Conservation (phyloP, 1,139 yeast genomes). For the Suhomyces taliae region DNA sequence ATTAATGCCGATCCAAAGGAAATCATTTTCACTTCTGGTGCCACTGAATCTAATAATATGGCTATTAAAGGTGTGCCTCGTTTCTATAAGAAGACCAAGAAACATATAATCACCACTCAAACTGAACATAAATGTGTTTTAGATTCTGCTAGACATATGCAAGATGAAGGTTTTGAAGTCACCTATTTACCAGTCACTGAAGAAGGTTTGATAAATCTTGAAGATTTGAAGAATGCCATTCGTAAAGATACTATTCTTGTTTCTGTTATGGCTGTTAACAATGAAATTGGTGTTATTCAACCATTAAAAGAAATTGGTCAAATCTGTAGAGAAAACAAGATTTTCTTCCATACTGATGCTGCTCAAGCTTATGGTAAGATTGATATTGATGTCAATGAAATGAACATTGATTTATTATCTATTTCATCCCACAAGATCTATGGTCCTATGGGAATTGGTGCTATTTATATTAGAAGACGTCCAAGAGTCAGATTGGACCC, state of each 20-base stretch:
- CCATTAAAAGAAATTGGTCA: slow-evolving; percentile 93
- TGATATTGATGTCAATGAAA: slow-evolving; percentile 86
- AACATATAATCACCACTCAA: slow-evolving; percentile 92
- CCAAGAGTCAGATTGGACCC: slow-evolving; percentile 98
- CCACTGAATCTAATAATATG: slow-evolving; percentile 96
- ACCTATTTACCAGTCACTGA: slow-evolving; percentile 83
- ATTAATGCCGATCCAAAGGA: slow-evolving; percentile 96
- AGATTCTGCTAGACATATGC: slow-evolving; percentile 92
- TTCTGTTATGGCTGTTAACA: slow-evolving; percentile 96
- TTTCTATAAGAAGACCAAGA: slow-evolving; percentile 84
- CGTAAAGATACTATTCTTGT: slow-evolving; percentile 90
- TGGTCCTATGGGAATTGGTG: slow-evolving; percentile 99
- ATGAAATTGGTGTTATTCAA: slow-evolving; percentile 97
- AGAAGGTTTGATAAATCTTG: slow-evolving; percentile 79
- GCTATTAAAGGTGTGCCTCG: slow-evolving; percentile 93
- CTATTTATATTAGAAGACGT: slow-evolving; percentile 91
- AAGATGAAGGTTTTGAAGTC: slow-evolving; percentile 95
- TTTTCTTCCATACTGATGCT: slow-evolving; percentile 97
- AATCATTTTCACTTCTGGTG: slow-evolving; percentile 95
- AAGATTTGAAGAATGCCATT: slow-evolving; percentile 76
- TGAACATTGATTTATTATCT: slow-evolving; percentile 90
- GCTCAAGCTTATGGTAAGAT: slow-evolving; percentile 98
- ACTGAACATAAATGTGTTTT: slow-evolving; percentile 98
- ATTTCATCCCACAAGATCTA: slow-evolving; percentile 95
- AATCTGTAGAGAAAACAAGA: slow-evolving; percentile 81